Evolutionary conservation across 2,329 filamentous ascomycete genomes (phyloP), one percentile per base, ranked within the genome.

Genomic region (Sarocladiaceae sp.): DNA sequence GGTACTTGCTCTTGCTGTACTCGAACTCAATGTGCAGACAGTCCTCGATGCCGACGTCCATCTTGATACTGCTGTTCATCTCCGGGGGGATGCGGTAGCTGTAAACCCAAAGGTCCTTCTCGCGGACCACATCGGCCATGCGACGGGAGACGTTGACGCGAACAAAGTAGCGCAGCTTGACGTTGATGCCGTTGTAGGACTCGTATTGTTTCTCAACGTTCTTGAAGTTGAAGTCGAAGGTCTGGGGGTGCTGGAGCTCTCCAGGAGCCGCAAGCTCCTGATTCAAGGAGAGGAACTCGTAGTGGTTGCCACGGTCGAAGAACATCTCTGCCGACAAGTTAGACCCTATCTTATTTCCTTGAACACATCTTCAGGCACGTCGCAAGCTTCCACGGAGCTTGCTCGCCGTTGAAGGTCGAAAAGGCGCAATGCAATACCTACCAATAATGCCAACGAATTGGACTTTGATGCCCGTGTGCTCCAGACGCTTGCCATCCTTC

Each of bases 121-220:
- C 95, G 62, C 95, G 88, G 64, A 97, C 90, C 53, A 99, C 93
- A 67, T 99, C 94, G 62, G 91, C 90, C 91, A 99, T 97, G 68
- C 94, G 85, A 64, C 94, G 84, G 50, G 91, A 96, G 46, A 99
- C 94, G 31, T 94, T 99, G 60, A 97, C 94, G 61, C 92, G 88
- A 53, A 97, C 86, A 73, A 97, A 97, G 82, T 99, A 99, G 61
- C 94, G 91, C 68, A 99, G 82, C 78, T 96, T 96, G 64, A 99
- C 94, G 68, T 99, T 99, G 83, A 99, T 99, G 66, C 94, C 94
- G 69, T 96, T 96, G 80, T 99, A 99, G 59, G 92, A 97, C 74
- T 99, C 95, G 79, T 99, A 99, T 71, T 96, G 92, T 79, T 99
- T 99, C 81, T 99, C 94, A 63, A 99, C 91, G 71, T 97, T 99